A percentile compares a stretch with the other conserved stretches of the same genome.
Conservation (phyloP, 768 basidiomycete species). For the Pleurotus eryngii region DNA sequence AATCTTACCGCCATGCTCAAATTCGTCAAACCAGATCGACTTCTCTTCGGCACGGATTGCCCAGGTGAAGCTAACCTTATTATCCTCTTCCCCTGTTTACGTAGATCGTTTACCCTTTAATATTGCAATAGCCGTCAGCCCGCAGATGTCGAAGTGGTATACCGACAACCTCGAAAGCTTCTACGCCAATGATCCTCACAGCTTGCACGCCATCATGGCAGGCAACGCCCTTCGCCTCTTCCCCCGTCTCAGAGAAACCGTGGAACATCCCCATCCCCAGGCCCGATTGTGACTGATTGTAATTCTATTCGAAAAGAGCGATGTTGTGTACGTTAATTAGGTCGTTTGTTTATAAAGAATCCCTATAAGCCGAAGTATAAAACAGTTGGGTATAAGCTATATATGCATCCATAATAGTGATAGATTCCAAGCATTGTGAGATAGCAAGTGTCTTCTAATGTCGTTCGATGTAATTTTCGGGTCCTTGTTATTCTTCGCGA, state of each 20-base stretch:
- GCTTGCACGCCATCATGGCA: constrained; percentile 41
- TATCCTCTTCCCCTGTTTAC: not conserved
- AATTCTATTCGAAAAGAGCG: not conserved
- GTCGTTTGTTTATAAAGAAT: not conserved
- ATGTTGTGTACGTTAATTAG: too few relatives aligned
- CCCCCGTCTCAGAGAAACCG: constrained; percentile 25
- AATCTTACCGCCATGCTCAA: constrained; percentile 48
- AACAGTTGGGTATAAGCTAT: not conserved
- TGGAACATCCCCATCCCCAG: not conserved
- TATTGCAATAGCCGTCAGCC: constrained; percentile 48
- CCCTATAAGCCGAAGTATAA: not conserved
- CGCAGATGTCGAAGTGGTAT: constrained; percentile 58
- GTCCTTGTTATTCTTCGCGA: constrained; percentile 17
- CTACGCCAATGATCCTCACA: constrained; percentile 36
- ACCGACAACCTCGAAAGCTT: constrained; percentile 48
- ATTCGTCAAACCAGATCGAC: constrained; percentile 45
- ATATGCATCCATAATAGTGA: not conserved
- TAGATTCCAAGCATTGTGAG: not conserved
- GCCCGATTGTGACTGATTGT: not conserved
- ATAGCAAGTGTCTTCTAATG: too few relatives aligned
- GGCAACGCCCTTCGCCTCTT: constrained; percentile 54
- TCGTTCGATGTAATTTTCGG: not conserved
- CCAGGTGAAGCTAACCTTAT: constrained; percentile 46
- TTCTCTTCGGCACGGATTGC: constrained; percentile 76
- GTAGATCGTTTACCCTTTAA: not conserved